phyloP scores from a whole-genome alignment of 2,329 filamentous ascomycete species.

The Alternaria triticina region DNA sequence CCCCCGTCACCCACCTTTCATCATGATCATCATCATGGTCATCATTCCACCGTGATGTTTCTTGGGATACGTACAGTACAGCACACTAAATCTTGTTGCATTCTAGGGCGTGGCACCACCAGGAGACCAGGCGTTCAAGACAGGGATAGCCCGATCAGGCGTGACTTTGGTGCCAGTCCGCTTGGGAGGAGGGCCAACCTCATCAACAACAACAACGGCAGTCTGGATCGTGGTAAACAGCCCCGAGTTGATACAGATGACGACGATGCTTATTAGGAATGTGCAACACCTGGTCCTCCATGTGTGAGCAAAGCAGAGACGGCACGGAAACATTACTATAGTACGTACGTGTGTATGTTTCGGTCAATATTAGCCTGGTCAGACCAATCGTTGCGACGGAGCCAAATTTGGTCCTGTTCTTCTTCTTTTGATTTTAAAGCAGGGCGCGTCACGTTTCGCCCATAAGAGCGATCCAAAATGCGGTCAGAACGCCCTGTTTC shows the following conservation, averaged over 20 bases:
- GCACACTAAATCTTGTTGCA: background rate
- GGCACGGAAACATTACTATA: background rate
- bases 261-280: constrained; percentile 15
- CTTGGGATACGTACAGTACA: background rate
- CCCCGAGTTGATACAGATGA: constrained; percentile 25
- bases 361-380: constrained; percentile 1
- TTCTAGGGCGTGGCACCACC: background rate
- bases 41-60: background rate
- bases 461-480: background rate
- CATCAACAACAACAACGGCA: background rate
- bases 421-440: background rate
- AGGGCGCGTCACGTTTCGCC: constrained; percentile 5
- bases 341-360: background rate
- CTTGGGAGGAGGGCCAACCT: background rate
- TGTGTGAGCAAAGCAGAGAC: background rate
- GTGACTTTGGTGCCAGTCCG: constrained; percentile 1
- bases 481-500: constrained; percentile 1
- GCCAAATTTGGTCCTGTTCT: background rate
- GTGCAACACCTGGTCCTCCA: background rate
- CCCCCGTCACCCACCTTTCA: background rate
- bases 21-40: background rate
- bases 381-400: background rate
- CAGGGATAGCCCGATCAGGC: constrained; percentile 3
- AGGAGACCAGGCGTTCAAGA: background rate
- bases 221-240: constrained; percentile 13